These are phyloP conservation scores for Clarireedia homoeocarpa DNA, from an alignment of 2,329 filamentous ascomycete species.

Conservation along the genomic window DNA sequence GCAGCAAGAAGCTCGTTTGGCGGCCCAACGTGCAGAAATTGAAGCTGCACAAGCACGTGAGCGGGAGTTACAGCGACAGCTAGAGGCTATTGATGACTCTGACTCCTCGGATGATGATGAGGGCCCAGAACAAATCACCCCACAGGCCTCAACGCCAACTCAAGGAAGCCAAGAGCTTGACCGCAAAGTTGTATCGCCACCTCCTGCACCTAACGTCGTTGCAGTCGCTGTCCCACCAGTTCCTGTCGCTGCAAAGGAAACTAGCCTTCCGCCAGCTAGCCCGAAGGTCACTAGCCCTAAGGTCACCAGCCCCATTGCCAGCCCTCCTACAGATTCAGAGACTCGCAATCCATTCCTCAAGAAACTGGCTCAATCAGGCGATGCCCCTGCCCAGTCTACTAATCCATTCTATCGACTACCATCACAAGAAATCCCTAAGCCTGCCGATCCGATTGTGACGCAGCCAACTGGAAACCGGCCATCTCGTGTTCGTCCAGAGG, in stretches of 20 bases:
- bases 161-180: conserved; percentile 47
- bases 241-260: conserved; percentile 1
- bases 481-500: conserved; percentile 50
- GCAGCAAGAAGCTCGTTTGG: conserved; percentile 79
- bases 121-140: conserved; percentile 60
- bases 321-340: conserved; percentile 56
- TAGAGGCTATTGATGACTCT: conserved; percentile 67
- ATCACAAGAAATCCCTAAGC: conserved; percentile 45
- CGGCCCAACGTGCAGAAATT: conserved; percentile 80
- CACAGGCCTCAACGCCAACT: conserved; percentile 52
- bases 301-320: conserved; percentile 29
- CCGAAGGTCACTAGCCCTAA: conserved; percentile 4
- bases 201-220: conserved; percentile 40
- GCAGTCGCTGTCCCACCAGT: conserved; percentile 16
- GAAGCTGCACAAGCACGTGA: conserved; percentile 87
- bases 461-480: conserved; percentile 38
- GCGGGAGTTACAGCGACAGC: conserved; percentile 78
- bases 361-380: conserved; percentile 65
- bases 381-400: conserved; percentile 57
- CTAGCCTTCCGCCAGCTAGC: conserved; percentile 21
- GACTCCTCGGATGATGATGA: conserved; percentile 79
- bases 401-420: conserved; percentile 93
- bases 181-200: conserved; percentile 41
- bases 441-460: conserved; percentile 33
- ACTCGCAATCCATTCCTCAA: conserved; percentile 94